phyloP scores from a whole-genome alignment of 768 basidiomycete genomes.

The Rhizopogon sp. region DNA sequence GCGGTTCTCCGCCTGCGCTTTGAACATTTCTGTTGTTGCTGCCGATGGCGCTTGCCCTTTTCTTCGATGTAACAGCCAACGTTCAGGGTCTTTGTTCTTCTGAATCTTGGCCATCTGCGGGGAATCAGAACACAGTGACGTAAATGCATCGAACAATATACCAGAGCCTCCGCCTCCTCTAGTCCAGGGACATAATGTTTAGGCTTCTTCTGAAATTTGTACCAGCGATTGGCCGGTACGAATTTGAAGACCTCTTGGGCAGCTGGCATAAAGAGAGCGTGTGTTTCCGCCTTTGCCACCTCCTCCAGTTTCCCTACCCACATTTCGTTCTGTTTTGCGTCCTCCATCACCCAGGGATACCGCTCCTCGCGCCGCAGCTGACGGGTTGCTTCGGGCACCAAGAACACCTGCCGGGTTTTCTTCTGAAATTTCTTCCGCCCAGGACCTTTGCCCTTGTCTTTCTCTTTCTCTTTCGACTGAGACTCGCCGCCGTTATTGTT shows the following conservation, averaged over 20 bases:
- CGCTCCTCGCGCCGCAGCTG: conserved; percentile 82
- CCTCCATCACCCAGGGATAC: conserved; percentile 92
- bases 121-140: background rate
- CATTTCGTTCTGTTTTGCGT: conserved; percentile 59
- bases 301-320: conserved; percentile 87
- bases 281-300: conserved; percentile 59
- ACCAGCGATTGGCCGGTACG: conserved; percentile 85
- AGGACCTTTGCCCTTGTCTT: conserved; percentile 30
- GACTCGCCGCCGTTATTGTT: conserved; percentile 24
- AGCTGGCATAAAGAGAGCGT: conserved; percentile 82
- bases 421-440: conserved; percentile 74
- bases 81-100: conserved; percentile 72
- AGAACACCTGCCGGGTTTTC: conserved; percentile 81
- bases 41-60: conserved; percentile 56
- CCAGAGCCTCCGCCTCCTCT: conserved; percentile 65
- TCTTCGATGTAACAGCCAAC: conserved; percentile 61
- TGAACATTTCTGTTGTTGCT: conserved; percentile 65
- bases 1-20: conserved; percentile 52
- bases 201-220: conserved; percentile 86
- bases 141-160: conserved; percentile 27
- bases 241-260: conserved; percentile 82
- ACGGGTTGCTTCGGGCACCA: conserved; percentile 71
- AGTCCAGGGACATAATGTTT: conserved; percentile 66
- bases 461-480: conserved; percentile 26
- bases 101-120: conserved; percentile 38